phyloP scores from a whole-genome alignment of 164 flowering plant genomes.

The Warburgia ugandensis region DNA sequence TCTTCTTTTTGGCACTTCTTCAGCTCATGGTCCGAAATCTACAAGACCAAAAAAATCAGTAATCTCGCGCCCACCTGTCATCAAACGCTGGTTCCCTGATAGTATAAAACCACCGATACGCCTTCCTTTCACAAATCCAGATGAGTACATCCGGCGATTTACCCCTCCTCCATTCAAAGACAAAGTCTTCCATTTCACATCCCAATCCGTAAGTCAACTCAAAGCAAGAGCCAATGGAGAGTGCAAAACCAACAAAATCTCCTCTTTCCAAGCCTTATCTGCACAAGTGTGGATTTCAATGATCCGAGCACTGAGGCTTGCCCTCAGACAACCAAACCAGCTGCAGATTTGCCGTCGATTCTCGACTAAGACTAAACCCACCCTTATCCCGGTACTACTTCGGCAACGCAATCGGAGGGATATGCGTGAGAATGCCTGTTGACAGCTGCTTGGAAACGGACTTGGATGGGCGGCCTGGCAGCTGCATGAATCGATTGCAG shows the following conservation, averaged over 20 bases:
- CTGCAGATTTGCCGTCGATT: conserved; percentile 27
- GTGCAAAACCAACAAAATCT: conserved; percentile 4
- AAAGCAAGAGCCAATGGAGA: conserved; percentile 10
- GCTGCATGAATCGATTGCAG: conserved; percentile 7
- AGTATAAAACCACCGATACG: background rate
- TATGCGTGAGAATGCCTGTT: conserved; percentile 9
- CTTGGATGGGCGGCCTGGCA: conserved; percentile 21
- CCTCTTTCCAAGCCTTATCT: conserved; percentile 16
- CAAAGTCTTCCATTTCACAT: conserved; percentile 12
- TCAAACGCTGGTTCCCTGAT: background rate
- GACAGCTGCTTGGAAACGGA: conserved; percentile 8
- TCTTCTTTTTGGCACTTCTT: conserved; percentile 18
- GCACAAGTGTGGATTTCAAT: conserved; percentile 32
- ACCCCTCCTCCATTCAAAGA: conserved; percentile 6
- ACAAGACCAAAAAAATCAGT: background rate
- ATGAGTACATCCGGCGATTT: background rate
- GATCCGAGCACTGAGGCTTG: conserved; percentile 7
- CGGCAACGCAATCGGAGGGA: conserved; percentile 22
- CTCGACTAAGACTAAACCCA: conserved; percentile 33
- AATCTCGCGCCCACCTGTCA: conserved; percentile 1
- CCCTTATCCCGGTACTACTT: conserved; percentile 36
- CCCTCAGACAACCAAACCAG: conserved; percentile 11
- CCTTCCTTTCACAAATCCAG: conserved; percentile 6
- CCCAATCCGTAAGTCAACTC: conserved; percentile 1
- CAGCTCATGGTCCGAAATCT: conserved; percentile 16